Conservation (phyloP, 2,329 filamentous ascomycete genomes). For the Fusarium cicatricum region DNA sequence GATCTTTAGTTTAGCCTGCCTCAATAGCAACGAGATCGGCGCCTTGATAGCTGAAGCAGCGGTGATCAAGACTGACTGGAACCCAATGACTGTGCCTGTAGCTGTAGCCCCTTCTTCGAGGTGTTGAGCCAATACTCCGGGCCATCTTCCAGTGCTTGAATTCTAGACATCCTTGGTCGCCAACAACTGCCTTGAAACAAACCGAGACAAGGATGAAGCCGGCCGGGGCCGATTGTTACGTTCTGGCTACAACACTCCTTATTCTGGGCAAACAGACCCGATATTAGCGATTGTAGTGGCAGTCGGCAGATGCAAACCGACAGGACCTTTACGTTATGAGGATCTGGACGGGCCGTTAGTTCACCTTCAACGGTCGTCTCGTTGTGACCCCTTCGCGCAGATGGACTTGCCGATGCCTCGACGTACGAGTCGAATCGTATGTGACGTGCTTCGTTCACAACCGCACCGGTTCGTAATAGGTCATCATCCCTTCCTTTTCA, state of each 20-base stretch:
- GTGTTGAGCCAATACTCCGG: conserved; percentile 46
- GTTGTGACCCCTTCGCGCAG: too few species aligned
- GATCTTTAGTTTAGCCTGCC: conserved; percentile 79
- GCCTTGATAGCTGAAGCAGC: conserved; percentile 79
- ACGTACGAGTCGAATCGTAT: too few species aligned
- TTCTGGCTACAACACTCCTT: conserved; percentile 72
- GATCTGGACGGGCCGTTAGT: too few species aligned
- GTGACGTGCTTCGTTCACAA: too few species aligned
- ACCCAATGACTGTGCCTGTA: conserved; percentile 62
- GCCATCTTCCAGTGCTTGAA: conserved; percentile 69
- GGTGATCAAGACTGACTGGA: conserved; percentile 75
- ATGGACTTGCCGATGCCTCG: too few species aligned
- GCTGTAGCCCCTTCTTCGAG: conserved; percentile 42
- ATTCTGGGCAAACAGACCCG: conserved; percentile 68
- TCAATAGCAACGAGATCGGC: conserved; percentile 81
- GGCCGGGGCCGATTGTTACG: too few species aligned
- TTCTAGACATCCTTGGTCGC: conserved; percentile 65
- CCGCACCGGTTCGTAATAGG: too few species aligned
- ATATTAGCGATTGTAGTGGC: conserved; percentile 62
- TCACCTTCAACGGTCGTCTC: too few species aligned
- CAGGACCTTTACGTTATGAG: too few species aligned
- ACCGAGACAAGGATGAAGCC: conserved; percentile 70
- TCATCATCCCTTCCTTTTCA: too few species aligned
- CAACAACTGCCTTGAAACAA: conserved; percentile 69
- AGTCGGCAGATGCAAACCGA: too few species aligned